A percentile compares a stretch with the other conserved stretches of the same genome.
Evolutionary conservation across 352 stramenopile species (phyloP).

Genomic region (Thraustochytrium sp.): DNA sequence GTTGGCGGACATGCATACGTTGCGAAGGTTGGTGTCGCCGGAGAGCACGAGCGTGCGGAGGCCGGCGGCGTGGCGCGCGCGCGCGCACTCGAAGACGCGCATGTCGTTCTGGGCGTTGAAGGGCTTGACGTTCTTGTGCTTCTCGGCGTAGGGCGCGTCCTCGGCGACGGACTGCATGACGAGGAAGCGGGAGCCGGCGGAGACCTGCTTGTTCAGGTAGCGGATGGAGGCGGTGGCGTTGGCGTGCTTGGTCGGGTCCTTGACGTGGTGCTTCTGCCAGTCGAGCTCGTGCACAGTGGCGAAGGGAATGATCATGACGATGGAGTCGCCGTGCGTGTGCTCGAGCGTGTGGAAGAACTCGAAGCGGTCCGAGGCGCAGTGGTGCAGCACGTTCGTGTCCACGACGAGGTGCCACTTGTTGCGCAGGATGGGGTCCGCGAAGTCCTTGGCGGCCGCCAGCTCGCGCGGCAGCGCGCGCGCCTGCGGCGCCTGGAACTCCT

Average conservation of each 20-base stretch:
- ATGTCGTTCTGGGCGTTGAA: constrained; percentile 21
- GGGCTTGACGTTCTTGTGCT: constrained; percentile 12
- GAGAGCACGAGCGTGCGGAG: neutral
- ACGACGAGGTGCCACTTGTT: constrained; percentile 19
- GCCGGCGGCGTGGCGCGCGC: neutral
- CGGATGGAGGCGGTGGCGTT: neutral
- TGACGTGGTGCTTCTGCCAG: constrained; percentile 21
- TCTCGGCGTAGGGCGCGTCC: neutral
- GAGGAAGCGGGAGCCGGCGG: neutral
- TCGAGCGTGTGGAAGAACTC: neutral
- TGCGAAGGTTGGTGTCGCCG: constrained; percentile 2
- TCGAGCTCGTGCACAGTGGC: constrained; percentile 14
- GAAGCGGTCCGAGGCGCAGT: constrained; percentile 1
- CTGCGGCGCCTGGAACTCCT: constrained; percentile 6
- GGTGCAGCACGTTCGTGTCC: constrained; percentile 8
- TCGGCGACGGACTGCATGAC: constrained; percentile 3
- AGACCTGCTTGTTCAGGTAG: neutral
- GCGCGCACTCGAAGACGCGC: constrained; percentile 5
- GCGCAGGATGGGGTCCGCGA: constrained; percentile 9
- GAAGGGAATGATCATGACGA: constrained; percentile 13
- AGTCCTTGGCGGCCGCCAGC: constrained; percentile 4
- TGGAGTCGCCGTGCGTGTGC: constrained; percentile 3
- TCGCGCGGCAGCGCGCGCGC: neutral
- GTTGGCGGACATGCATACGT: constrained; percentile 4
- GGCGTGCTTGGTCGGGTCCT: constrained; percentile 1